These are phyloP conservation scores for Lithospermum erythrorhizon DNA, from an alignment of 257 asterid genomes.

Conservation along the genomic window DNA sequence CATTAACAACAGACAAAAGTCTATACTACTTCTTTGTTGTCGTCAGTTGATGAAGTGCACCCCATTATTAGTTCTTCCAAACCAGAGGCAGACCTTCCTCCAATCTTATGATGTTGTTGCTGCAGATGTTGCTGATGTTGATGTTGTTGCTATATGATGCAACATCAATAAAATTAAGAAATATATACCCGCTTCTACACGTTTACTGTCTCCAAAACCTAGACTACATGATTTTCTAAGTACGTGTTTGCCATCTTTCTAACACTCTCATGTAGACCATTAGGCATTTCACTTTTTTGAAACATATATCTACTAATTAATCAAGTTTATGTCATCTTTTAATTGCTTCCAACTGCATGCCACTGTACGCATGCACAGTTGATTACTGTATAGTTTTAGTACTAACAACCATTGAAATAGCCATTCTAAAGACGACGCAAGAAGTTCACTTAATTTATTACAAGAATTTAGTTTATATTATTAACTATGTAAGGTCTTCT, in stretches of 20 bases:
- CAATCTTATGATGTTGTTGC: constrained; percentile 51
- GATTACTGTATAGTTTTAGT: neutral
- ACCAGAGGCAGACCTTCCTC: constrained; percentile 86
- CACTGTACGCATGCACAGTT: neutral
- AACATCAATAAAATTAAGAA: neutral
- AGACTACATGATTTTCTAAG: neutral
- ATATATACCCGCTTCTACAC: constrained; percentile 58
- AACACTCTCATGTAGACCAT: neutral
- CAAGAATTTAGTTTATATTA: no score
- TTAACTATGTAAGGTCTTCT: no score
- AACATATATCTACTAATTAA: neutral
- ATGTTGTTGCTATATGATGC: constrained; percentile 3
- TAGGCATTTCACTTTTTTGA: neutral
- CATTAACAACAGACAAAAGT: no score
- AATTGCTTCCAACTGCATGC: neutral
- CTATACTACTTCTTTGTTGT: constrained; percentile 56
- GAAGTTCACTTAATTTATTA: no score
- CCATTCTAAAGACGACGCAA: no score
- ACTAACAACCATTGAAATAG: no score
- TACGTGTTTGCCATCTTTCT: neutral
- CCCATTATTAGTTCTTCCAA: constrained; percentile 97
- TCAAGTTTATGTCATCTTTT: neutral
- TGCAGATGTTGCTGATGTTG: constrained; percentile 28
- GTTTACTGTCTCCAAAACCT: constrained; percentile 52
- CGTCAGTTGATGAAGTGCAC: constrained; percentile 55